Conservation (phyloP, 2,329 filamentous ascomycete genomes). For the Colletotrichum sublineola region DNA sequence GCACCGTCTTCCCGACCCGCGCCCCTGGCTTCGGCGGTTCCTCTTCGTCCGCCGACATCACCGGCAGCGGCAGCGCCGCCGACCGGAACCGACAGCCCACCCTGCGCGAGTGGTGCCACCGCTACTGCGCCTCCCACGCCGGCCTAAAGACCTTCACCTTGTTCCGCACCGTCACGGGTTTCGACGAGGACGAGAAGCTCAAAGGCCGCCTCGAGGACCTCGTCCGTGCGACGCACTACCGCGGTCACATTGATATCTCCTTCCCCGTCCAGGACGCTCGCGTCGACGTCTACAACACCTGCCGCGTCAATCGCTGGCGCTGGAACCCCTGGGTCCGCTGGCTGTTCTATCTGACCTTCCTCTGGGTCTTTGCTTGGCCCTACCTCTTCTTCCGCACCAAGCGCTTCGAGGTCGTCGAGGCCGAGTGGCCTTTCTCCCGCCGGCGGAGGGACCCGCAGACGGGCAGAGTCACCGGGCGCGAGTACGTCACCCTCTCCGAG, state of each 20-base stretch:
- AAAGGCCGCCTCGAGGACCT: conserved; percentile 66
- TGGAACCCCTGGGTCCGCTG: conserved; percentile 72
- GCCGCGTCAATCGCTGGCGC: conserved; percentile 74
- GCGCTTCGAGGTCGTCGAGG: conserved; percentile 73
- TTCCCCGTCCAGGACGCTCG: conserved; percentile 70
- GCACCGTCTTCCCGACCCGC: conserved; percentile 68
- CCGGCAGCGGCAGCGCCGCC: neutral
- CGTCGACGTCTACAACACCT: conserved; percentile 74
- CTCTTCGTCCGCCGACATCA: conserved; percentile 33
- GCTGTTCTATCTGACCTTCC: conserved; percentile 75
- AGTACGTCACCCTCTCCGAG: conserved; percentile 68
- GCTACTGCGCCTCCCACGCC: conserved; percentile 71
- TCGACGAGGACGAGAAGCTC: conserved; percentile 68
- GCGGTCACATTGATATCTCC: conserved; percentile 68
- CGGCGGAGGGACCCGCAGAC: conserved; percentile 31
- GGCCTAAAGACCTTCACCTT: conserved; percentile 70
- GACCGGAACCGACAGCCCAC: conserved; percentile 27
- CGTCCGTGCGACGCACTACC: conserved; percentile 76
- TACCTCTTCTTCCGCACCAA: conserved; percentile 76
- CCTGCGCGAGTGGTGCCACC: conserved; percentile 73
- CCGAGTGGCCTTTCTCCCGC: conserved; percentile 70
- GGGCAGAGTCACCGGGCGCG: conserved; percentile 45
- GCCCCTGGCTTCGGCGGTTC: conserved; percentile 59
- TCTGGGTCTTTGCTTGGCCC: conserved; percentile 80
- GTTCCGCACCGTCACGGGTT: conserved; percentile 67